Evolutionary conservation across 495 filamentous ascomycete species (phyloP).

Genomic region (Hyphodiscus hymeniophilus): DNA sequence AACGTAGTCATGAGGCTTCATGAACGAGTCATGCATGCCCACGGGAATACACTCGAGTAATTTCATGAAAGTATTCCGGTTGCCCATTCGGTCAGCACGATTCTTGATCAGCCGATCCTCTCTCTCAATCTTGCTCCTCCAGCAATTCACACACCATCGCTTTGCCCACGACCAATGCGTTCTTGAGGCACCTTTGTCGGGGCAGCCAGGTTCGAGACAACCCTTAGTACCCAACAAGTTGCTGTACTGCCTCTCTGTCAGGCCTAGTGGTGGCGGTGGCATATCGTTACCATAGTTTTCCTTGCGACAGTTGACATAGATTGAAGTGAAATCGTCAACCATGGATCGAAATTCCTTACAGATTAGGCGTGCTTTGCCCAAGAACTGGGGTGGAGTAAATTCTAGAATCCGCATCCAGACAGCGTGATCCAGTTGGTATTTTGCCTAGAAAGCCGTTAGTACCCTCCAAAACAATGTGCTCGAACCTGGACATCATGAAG

Average conservation of each 20-base stretch:
- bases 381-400: conserved; percentile 19
- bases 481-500: too few species aligned
- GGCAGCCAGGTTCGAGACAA: conserved; percentile 14
- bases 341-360: conserved; percentile 8
- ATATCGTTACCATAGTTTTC: conserved; percentile 21
- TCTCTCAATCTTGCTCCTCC: conserved; percentile 19
- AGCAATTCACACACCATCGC: conserved; percentile 19
- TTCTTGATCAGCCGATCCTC: conserved; percentile 19
- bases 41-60: conserved; percentile 21
- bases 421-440: conserved; percentile 5
- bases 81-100: not conserved
- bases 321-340: conserved; percentile 15
- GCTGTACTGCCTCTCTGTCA: conserved; percentile 18
- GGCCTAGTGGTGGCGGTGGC: conserved; percentile 8
- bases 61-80: conserved; percentile 9
- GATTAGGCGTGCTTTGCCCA: conserved; percentile 18
- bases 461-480: not conserved
- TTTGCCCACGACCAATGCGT: conserved; percentile 23
- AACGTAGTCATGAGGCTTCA: conserved; percentile 21
- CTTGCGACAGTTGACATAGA: conserved; percentile 20
- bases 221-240: conserved; percentile 21
- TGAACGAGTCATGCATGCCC: conserved; percentile 18
- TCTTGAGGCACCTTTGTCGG: conserved; percentile 7
- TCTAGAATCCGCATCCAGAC: conserved; percentile 23
- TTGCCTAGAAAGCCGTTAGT: conserved; percentile 5